phyloP scores from a whole-genome alignment of 805 yeast genomes.

The Candida lessepsii region DNA sequence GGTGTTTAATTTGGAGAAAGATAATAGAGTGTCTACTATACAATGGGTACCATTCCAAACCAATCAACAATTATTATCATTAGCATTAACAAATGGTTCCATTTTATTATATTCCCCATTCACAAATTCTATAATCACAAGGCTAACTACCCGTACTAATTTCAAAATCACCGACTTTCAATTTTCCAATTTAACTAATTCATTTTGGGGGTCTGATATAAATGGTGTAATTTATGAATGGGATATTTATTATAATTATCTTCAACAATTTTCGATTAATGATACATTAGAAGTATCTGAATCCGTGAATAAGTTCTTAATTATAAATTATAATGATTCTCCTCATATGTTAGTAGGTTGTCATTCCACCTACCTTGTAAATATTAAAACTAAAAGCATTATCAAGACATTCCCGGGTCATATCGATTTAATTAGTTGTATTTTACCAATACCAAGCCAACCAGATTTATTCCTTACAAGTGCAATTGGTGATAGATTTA shows the following conservation, averaged over 20 bases:
- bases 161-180: slow-evolving; percentile 52
- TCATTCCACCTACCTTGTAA: slow-evolving; percentile 59
- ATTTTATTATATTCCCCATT: slow-evolving; percentile 67
- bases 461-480: slow-evolving; percentile 59
- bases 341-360: slow-evolving; percentile 62
- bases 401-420: slow-evolving; percentile 71
- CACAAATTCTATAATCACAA: slow-evolving; percentile 54
- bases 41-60: slow-evolving; percentile 47
- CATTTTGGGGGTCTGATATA: slow-evolving; percentile 60
- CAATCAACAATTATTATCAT: slow-evolving; percentile 50
- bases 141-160: slow-evolving; percentile 45
- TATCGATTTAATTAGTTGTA: slow-evolving; percentile 59
- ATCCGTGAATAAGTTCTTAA: slow-evolving; percentile 29
- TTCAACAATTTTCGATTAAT: slow-evolving; percentile 42
- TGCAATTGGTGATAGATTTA: slow-evolving; percentile 78
- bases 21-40: slow-evolving; percentile 47
- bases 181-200: slow-evolving; percentile 38
- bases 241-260: slow-evolving; percentile 47
- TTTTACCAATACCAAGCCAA: slow-evolving; percentile 36
- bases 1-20: slow-evolving; percentile 54
- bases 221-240: slow-evolving; percentile 61
- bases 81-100: slow-evolving; percentile 67
- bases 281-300: slow-evolving; percentile 35
- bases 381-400: slow-evolving; percentile 36
- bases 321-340: slow-evolving; percentile 27